Base-by-base conservation (phyloP, 2,329 filamentous ascomycete genomes). In the Hymenotorrendiella dingleyae region DNA sequence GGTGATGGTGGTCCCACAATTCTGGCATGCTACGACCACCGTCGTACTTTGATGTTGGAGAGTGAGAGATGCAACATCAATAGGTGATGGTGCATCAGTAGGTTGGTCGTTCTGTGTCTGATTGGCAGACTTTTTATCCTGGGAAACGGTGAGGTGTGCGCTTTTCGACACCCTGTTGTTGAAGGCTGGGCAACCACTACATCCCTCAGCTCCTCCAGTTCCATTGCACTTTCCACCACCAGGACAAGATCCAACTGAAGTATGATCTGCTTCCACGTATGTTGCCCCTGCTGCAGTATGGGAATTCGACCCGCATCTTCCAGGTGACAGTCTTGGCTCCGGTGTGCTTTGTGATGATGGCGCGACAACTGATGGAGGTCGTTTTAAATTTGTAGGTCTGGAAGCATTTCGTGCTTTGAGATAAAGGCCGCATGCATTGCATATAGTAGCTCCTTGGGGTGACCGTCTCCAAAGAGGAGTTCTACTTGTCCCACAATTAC, bases 391-490 rank as follows among this genome's bases (percentile, higher is more conserved):
- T 6, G 88, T 93, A 11, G 93, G 93, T 38, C 93, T 80, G 55
- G 87, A 81, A 49, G 91, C 85, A 62, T 97, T 97, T 53, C 93
- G 80, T 8, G 91, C 90, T 64, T 97, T 97, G 49, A 87, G 73
- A 64, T 98, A 98, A 12, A 98, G 74, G 30, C 93, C 93, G 60
- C 93, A 98, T 5, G 93, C 93, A 66, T 98, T 98, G 68, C 93
- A 98, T 47, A 98, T 97, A 21, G 89, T 96, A 42, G 88, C 85
- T 22, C 93, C 93, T 57, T 90, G 82, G 0, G 91, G 91, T 12
- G 91, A 95, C 59, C 93, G 80, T 61, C 93, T 80, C 93, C 93
- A 98, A 27, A 98, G 68, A 19, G 93, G 93, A 35, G 93, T 98
- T 62, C 85, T 82, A 40, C 89, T 96, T 12, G 93, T 97, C 45